Evolutionary conservation across 163 green algal genomes (phyloP).

Genomic region (Scenedesmus sp.): DNA sequence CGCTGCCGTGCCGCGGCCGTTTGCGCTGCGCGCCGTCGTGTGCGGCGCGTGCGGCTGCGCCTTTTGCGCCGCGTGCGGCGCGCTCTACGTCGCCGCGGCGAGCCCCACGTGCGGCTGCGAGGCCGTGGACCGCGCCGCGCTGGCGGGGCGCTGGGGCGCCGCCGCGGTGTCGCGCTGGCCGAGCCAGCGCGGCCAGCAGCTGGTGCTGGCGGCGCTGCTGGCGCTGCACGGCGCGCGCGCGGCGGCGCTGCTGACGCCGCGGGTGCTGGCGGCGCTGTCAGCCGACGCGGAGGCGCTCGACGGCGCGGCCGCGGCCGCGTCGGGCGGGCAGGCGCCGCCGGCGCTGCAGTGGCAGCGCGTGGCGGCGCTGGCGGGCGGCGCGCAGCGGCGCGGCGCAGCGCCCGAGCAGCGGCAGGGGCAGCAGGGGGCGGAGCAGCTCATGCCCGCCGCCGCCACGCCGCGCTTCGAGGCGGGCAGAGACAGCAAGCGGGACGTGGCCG

Average conservation of each 20-base stretch:
- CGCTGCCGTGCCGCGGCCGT: background rate
- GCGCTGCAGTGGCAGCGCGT: background rate
- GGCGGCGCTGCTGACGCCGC: slow-evolving; percentile 8
- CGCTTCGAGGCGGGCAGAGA: background rate
- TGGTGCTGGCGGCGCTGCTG: slow-evolving; percentile 23
- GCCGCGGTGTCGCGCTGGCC: slow-evolving; percentile 15
- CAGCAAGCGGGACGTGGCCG: background rate
- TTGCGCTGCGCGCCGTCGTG: background rate
- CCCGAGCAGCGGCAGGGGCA: background rate
- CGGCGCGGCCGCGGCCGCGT: background rate
- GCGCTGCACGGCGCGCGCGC: slow-evolving; percentile 1
- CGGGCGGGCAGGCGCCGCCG: background rate
- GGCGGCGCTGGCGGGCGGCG: background rate
- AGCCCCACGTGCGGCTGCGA: slow-evolving; percentile 20
- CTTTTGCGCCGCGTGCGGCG: slow-evolving; percentile 16
- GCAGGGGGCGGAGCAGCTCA: background rate
- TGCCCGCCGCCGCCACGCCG: background rate
- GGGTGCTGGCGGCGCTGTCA: slow-evolving; percentile 8
- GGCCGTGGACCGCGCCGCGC: slow-evolving; percentile 5
- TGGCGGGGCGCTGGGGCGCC: background rate
- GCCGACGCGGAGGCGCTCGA: background rate
- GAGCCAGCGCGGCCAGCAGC: background rate
- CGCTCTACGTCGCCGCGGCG: background rate
- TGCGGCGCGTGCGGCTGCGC: slow-evolving; percentile 15
- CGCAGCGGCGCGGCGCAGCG: background rate